Conservation (phyloP, 2,329 filamentous ascomycete species). For the Alternaria viburni region DNA sequence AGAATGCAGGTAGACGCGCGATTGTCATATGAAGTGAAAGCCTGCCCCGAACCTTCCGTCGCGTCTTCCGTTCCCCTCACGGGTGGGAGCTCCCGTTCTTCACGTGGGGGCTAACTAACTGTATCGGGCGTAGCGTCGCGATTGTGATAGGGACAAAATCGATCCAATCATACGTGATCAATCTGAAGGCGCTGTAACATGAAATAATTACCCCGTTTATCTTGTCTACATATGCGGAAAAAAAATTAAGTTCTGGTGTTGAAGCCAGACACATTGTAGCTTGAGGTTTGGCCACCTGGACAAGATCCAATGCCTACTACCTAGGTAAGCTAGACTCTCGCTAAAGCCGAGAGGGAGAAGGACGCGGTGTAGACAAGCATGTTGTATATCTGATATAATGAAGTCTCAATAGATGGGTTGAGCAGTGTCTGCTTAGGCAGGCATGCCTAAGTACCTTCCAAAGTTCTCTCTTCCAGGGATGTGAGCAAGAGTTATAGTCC, state of each 20-base stretch:
- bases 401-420: neutral
- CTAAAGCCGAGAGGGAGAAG: neutral
- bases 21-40: neutral
- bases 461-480: neutral
- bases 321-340: neutral
- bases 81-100: neutral
- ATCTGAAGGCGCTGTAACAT: neutral
- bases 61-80: neutral
- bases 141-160: neutral
- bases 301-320: neutral
- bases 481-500: neutral
- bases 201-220: neutral
- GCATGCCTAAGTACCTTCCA: neutral
- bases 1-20: neutral
- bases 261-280: neutral
- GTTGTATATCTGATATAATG: neutral
- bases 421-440: neutral
- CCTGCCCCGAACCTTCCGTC: neutral
- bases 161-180: neutral
- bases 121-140: neutral
- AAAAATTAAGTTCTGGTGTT: neutral
- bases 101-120: neutral
- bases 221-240: neutral
- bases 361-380: neutral
- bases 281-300: neutral